Evolutionary conservation across 371 early-diverging fungal species (phyloP), one percentile per base, ranked within the genome.

Genomic region (Circinella minor): DNA sequence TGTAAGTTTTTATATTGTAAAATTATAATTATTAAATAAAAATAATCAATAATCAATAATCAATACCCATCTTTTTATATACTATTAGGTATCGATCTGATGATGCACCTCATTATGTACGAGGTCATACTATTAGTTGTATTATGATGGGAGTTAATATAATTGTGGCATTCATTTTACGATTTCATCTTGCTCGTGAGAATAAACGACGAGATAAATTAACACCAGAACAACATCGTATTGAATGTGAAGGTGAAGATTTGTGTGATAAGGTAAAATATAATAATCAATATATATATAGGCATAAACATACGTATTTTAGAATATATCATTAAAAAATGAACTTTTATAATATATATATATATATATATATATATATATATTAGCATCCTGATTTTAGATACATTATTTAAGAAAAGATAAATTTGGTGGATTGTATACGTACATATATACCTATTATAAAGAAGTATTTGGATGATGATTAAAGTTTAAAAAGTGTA

Each of bases 381-480:
- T n/a, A n/a, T 17, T 13, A 78, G 74, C 88, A 88, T 66, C 88
- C 88, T 64, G 86, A 75, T n/a, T 88, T 86, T 68, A 71, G 85
- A 75, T 88, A 86, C 65, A 79, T 79, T 34, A 76, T 57, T 18
- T 57, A 57, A 57, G 20, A 47, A 47, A 47, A 27, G 27, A 27
- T 27, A 1, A 27, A 27, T 27, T 27, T 27, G 27, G 11, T 43
- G 43, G 43, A 43, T 43, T 43, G 43, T 0, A n/a, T n/a, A 0
- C 27, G 27, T 27, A 27, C 27, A 27, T 27, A 27, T 27, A 27
- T 27, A 27, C 27, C 0, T 27, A 27, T 27, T 27, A 27, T 27
- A 27, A 27, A 43, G 43, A 11, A 43, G 11, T 54, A 54, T 54
- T 18, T 54, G 2, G 9, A n/a, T 54, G 8, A 54, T 54, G 15